A percentile compares a stretch with the other conserved stretches of the same genome.
Conservation (phyloP, 352 stramenopile species). For the Phytophthora rubi region DNA sequence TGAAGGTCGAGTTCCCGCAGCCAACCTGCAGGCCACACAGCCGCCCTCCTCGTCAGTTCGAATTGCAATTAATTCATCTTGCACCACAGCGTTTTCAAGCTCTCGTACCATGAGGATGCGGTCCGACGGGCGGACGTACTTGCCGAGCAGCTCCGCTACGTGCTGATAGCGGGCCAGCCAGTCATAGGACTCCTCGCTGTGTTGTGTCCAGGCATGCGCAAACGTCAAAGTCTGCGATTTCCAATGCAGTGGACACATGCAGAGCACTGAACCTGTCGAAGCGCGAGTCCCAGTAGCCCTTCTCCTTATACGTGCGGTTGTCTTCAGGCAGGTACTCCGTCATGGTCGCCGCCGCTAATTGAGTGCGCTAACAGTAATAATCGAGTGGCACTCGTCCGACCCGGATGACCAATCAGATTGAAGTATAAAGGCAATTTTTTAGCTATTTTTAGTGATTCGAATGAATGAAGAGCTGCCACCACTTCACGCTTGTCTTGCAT, state of each 20-base stretch:
- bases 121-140: constrained; percentile 47
- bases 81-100: background rate
- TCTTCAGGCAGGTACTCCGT: constrained; percentile 49
- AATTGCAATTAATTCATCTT: too few relatives aligned
- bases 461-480: too few relatives aligned
- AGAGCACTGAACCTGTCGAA: constrained; percentile 51
- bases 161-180: constrained; percentile 71
- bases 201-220: background rate
- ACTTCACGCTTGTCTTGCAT: too few relatives aligned
- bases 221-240: constrained; percentile 2
- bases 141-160: constrained; percentile 45
- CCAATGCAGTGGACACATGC: background rate
- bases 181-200: constrained; percentile 79
- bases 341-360: constrained; percentile 21
- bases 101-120: constrained; percentile 56
- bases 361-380: background rate
- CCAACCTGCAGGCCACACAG: constrained; percentile 47
- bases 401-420: background rate
- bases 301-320: constrained; percentile 71
- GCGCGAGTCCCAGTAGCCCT: constrained; percentile 77
- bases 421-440: too few relatives aligned
- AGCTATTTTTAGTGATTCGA: too few relatives aligned
- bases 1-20: constrained; percentile 83
- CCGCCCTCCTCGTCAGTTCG: too few relatives aligned
- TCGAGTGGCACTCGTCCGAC: background rate